Conservation (phyloP, 2,329 filamentous ascomycete genomes). For the Emergomyces orientalis region DNA sequence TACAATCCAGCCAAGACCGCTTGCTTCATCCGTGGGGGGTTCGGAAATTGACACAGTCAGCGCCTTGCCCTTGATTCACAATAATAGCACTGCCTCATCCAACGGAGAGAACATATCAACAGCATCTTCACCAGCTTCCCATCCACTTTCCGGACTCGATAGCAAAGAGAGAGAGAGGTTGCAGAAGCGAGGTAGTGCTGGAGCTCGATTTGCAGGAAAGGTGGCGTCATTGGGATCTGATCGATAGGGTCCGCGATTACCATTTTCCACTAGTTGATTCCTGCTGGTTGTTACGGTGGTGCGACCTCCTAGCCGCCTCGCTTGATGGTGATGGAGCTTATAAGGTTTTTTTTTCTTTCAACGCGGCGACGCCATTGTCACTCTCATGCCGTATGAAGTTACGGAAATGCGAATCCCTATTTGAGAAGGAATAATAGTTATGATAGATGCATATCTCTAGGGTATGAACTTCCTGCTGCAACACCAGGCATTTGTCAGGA, state of each 20-base stretch:
- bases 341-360: background rate
- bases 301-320: background rate
- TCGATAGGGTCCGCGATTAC: background rate
- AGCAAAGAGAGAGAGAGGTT: conserved; percentile 56
- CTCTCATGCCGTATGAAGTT: background rate
- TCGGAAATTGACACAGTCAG: conserved; percentile 48
- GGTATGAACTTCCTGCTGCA: background rate
- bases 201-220: conserved; percentile 54
- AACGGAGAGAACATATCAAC: conserved; percentile 3
- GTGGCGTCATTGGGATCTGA: conserved; percentile 31
- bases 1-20: background rate
- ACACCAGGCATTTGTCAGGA: background rate
- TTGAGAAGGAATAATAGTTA: background rate
- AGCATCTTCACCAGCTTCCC: conserved; percentile 19
- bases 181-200: conserved; percentile 71
- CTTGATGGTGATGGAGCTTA: background rate
- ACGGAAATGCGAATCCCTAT: background rate
- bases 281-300: background rate
- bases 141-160: conserved; percentile 26
- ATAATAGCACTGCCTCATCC: conserved; percentile 22
- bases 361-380: background rate
- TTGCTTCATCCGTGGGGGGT: conserved; percentile 18
- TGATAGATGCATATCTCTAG: background rate
- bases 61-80: conserved; percentile 49
- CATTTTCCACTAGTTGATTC: background rate